These are phyloP conservation scores for Backusella psychrophila DNA, from an alignment of 192 early-diverging fungal genomes.

Conservation along the genomic window DNA sequence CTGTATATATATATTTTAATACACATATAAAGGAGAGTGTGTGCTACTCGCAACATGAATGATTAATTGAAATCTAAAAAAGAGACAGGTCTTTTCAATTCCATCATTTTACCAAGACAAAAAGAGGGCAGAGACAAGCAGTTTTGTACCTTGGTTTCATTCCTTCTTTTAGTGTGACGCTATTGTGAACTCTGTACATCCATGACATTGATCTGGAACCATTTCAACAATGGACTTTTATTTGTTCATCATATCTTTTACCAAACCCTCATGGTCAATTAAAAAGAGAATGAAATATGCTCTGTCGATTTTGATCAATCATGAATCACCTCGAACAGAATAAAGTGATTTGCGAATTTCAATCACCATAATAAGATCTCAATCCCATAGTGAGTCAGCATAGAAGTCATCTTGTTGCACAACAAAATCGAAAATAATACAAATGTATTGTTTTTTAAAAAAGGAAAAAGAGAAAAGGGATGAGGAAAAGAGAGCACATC, in stretches of 20 bases:
- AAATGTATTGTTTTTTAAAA: not conserved
- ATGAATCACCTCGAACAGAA: not conserved
- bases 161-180: not conserved
- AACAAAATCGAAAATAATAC: not conserved
- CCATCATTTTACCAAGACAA: not conserved
- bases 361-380: no score
- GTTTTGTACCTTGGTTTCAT: not conserved
- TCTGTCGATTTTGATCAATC: not conserved
- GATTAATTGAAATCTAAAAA: no score
- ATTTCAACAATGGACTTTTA: not conserved
- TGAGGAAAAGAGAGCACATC: not conserved
- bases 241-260: not conserved
- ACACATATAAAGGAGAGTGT: no score
- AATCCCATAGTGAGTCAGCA: not conserved
- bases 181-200: not conserved
- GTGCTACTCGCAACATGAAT: no score
- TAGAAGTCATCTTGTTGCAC: not conserved
- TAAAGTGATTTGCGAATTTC: no score
- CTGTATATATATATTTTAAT: no score
- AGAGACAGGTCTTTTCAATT: not conserved
- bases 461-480: not conserved
- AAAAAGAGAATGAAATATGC: no score
- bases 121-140: not conserved
- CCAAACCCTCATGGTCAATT: not conserved
- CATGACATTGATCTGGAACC: not conserved